Base-by-base conservation (phyloP, 129 eudicot species). In the Logfia minima region DNA sequence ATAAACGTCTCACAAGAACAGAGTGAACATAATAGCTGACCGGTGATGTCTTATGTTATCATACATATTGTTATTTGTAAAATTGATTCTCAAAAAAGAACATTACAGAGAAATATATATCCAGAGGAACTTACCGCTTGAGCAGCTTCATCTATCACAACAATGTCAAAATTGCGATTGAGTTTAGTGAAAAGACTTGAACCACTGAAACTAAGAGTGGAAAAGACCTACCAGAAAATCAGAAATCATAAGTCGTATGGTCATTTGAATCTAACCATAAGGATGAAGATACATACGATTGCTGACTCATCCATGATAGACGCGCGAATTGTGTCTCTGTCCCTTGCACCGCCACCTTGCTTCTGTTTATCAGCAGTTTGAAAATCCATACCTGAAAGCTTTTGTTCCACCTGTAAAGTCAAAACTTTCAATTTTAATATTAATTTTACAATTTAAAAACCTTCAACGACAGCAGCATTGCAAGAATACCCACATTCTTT, bases 91-190 rank as follows among this genome's bases (percentile, higher is more conserved):
- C 5, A 32, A 56, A 55, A 24, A 58, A 72, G 39, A 35, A 80
- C 24, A 68, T 29, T 56, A 45, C 59, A 55, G 70, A 53, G 59
- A 53, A 72, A 56, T 41, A 37, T 26, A 65, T 74, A 29, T 72
- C 69, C 48, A 79, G 23, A 58, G 60, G 48, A 75, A 71, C 96
- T 78, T 82, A 94, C 99, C 63, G 99, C 99, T 94, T 94, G 99
- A 82, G 99, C 99, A 80, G 99, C 99, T 88, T 94, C 99, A 78
- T 94, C 99, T 65, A 94, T 94, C 60, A 94, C 88, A 75, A 94
- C 99, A 61, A 94, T 91, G 85, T 94, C 99, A 82, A 94, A 94
- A 60, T 52, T 70, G 56, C 94, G 93, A 66, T 75, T 88, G 64
- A 94, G 81, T 85, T 91, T 91, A 66, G 90, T 88, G 76, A 91